phyloP scores from a whole-genome alignment of 163 green algal genomes.

The Coccomyxa subellipsoidea region DNA sequence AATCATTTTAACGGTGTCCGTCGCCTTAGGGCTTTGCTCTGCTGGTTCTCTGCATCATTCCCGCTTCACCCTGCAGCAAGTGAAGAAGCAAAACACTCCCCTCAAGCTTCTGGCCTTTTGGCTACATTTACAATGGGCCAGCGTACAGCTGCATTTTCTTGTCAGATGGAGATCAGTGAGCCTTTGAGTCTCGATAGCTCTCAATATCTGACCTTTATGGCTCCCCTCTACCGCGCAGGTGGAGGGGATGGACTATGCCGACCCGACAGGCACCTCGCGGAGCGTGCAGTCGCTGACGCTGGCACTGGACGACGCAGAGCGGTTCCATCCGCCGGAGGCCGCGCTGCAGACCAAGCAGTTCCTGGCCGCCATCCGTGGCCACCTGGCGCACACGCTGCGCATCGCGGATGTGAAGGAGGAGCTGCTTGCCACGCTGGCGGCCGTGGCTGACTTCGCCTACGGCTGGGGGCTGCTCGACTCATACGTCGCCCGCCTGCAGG shows the following conservation, averaged over 20 bases:
- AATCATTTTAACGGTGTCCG: too few relatives aligned
- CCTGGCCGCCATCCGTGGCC: slow-evolving; percentile 9
- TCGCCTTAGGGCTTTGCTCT: too few relatives aligned
- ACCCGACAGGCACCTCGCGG: not conserved
- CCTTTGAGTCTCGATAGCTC: too few relatives aligned
- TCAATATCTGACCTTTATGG: too few relatives aligned
- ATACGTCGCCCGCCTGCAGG: slow-evolving; percentile 14
- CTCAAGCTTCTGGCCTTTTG: too few relatives aligned
- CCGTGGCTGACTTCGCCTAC: slow-evolving; percentile 20
- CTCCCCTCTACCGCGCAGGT: not conserved
- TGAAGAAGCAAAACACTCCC: too few relatives aligned
- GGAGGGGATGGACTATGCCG: slow-evolving; percentile 12
- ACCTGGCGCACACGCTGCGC: slow-evolving; percentile 4
- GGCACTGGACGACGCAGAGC: slow-evolving; percentile 19
- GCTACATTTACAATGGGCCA: too few relatives aligned
- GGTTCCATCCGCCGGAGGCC: slow-evolving; percentile 19
- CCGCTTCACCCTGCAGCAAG: too few relatives aligned
- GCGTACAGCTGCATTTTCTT: too few relatives aligned
- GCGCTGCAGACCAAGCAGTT: slow-evolving; percentile 19
- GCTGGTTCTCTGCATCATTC: too few relatives aligned
- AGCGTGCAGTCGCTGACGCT: slow-evolving; percentile 9
- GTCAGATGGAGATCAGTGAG: too few relatives aligned
- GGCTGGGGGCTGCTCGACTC: slow-evolving; percentile 23
- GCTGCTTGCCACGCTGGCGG: slow-evolving; percentile 15
- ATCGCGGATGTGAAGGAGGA: slow-evolving; percentile 11